These are phyloP conservation scores for Parascedosporium putredinis DNA, from an alignment of 2,329 filamentous ascomycete genomes.

Conservation along the genomic window DNA sequence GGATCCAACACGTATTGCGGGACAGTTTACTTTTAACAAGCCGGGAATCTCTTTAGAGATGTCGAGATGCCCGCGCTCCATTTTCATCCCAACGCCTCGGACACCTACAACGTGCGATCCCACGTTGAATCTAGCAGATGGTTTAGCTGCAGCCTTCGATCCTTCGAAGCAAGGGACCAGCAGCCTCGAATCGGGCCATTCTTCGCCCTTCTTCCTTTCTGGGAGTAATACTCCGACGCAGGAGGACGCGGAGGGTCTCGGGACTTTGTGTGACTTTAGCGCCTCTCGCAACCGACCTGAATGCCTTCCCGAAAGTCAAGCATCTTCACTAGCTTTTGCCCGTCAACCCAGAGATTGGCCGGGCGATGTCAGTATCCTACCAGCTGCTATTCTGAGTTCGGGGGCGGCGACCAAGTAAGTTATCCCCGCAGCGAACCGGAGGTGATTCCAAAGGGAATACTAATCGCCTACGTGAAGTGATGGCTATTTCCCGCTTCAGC, in stretches of 20 bases:
- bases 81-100: conserved; percentile 1
- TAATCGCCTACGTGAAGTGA: conserved; percentile 22
- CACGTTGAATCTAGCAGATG: neutral
- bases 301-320: too few species aligned
- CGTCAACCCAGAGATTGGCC: too few species aligned
- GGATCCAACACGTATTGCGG: too few species aligned
- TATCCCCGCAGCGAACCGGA: too few species aligned
- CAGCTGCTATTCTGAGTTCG: too few species aligned
- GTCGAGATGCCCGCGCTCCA: neutral
- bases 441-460: conserved; percentile 10
- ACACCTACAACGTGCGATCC: neutral
- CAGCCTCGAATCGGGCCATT: conserved; percentile 15
- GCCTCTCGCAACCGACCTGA: too few species aligned
- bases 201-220: conserved; percentile 27
- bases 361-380: too few species aligned
- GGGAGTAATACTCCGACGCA: conserved; percentile 15
- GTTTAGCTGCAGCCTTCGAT: neutral
- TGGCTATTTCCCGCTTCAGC: conserved; percentile 51
- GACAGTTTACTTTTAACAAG: too few species aligned
- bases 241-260: too few species aligned
- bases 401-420: too few species aligned
- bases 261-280: too few species aligned
- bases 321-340: too few species aligned
- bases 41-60: neutral
- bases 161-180: conserved; percentile 11